phyloP scores from a whole-genome alignment of 768 basidiomycete genomes.

The Agaricus subrufescens region DNA sequence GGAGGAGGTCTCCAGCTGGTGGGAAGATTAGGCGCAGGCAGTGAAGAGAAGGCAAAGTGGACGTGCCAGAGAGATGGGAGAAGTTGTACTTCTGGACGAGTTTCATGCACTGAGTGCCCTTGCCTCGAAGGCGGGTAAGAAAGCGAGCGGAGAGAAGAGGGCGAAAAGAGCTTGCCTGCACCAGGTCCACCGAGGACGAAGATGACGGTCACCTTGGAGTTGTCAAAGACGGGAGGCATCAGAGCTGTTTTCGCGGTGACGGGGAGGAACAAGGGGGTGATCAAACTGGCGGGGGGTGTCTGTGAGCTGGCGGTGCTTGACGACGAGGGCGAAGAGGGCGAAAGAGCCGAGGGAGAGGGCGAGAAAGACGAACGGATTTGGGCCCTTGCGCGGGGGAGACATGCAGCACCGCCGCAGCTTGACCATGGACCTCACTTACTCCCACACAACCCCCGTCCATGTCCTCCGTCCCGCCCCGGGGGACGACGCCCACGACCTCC shows the following conservation, averaged over 20 bases:
- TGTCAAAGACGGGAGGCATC: constrained; percentile 55
- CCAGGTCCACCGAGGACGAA: constrained; percentile 98
- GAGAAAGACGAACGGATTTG: constrained; percentile 61
- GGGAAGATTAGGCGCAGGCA: constrained; percentile 7
- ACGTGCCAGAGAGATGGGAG: constrained; percentile 86
- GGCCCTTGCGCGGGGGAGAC: constrained; percentile 31
- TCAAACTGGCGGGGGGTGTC: constrained; percentile 61
- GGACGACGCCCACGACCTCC: constrained; percentile 61
- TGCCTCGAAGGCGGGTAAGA: constrained; percentile 49
- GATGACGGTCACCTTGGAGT: constrained; percentile 74
- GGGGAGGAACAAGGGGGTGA: constrained; percentile 62
- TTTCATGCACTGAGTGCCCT: constrained; percentile 89
- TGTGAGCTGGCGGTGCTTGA: constrained; percentile 51
- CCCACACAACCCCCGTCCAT: constrained; percentile 57
- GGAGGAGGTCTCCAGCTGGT: constrained; percentile 92
- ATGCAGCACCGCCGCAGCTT: constrained; percentile 7
- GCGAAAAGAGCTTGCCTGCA: constrained; percentile 51
- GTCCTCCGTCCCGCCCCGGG: constrained; percentile 59
- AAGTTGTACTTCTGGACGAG: constrained; percentile 86
- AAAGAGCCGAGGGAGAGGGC: constrained; percentile 54
- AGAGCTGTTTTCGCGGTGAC: constrained; percentile 33
- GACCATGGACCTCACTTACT: constrained; percentile 54
- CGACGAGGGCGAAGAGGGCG: constrained; percentile 49
- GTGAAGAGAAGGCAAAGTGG: not conserved
- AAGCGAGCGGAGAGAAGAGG: constrained; percentile 4